These are phyloP conservation scores for Chaetomiaceae sp. DNA, from an alignment of 2,329 filamentous ascomycete species.

Conservation along the genomic window DNA sequence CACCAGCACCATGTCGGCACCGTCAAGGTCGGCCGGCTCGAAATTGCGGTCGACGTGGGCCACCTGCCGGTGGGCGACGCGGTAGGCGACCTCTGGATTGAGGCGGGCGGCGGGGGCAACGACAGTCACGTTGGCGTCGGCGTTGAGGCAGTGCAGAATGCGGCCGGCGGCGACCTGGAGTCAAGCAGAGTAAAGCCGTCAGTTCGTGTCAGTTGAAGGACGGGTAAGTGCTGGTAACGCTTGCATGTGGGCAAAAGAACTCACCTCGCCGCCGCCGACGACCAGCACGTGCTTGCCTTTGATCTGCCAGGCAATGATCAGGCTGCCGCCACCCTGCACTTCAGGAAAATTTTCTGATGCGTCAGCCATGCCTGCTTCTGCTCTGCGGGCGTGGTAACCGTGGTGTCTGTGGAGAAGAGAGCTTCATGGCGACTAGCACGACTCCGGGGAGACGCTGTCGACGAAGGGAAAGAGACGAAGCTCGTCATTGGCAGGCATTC, in stretches of 20 bases:
- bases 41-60: conserved; percentile 78
- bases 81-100: conserved; percentile 81
- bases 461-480: background rate
- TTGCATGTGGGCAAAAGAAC: too few species aligned
- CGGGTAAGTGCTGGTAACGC: too few species aligned
- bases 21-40: conserved; percentile 77
- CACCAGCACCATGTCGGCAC: conserved; percentile 79
- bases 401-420: background rate
- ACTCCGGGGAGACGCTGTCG: conserved; percentile 1
- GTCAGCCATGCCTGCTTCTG: conserved; percentile 25
- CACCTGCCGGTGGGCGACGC: conserved; percentile 69
- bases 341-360: conserved; percentile 56
- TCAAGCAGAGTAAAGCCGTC: too few species aligned
- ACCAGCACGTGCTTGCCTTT: conserved; percentile 85
- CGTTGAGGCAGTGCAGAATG: conserved; percentile 89
- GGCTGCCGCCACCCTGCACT: conserved; percentile 82
- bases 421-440: conserved; percentile 9
- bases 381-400: background rate
- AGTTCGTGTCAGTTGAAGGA: too few species aligned
- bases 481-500: conserved; percentile 5
- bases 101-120: conserved; percentile 74
- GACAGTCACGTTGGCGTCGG: conserved; percentile 84
- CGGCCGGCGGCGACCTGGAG: conserved; percentile 85
- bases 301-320: conserved; percentile 95
- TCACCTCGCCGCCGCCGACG: conserved; percentile 88